A percentile compares a stretch with the other conserved stretches of the same genome.
phyloP scores from a whole-genome alignment of 2,329 filamentous ascomycete genomes.

The Stagonosporopsis vannaccii region DNA sequence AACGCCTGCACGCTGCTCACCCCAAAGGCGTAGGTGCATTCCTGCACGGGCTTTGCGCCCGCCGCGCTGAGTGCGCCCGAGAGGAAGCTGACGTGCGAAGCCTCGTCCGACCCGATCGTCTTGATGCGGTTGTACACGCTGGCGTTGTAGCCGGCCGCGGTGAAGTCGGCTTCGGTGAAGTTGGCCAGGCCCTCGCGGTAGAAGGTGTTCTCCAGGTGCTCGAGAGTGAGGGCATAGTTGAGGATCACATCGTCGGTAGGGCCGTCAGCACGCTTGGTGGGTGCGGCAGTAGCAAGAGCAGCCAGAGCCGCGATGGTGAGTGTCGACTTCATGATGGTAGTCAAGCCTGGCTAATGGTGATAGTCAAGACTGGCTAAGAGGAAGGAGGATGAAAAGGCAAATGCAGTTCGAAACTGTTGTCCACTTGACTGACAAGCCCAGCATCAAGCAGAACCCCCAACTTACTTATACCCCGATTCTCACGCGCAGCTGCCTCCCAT shows the following conservation, averaged over 20 bases:
- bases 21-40: slow-evolving; percentile 65
- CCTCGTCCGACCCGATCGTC: slow-evolving; percentile 65
- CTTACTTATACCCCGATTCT: slow-evolving; percentile 15
- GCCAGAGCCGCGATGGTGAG: slow-evolving; percentile 17
- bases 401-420: slow-evolving; percentile 1
- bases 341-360: not conserved
- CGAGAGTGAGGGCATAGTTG: slow-evolving; percentile 55
- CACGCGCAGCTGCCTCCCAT: not conserved
- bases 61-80: slow-evolving; percentile 53
- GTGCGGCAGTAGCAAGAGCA: slow-evolving; percentile 21
- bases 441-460: not conserved
- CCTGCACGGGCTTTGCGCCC: slow-evolving; percentile 59
- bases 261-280: slow-evolving; percentile 35
- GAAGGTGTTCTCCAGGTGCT: slow-evolving; percentile 65
- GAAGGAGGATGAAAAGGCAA: slow-evolving; percentile 15
- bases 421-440: slow-evolving; percentile 5
- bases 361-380: slow-evolving; percentile 18
- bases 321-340: slow-evolving; percentile 15
- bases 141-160: slow-evolving; percentile 43
- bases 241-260: slow-evolving; percentile 45
- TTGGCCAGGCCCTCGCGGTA: slow-evolving; percentile 67
- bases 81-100: slow-evolving; percentile 65
- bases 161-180: slow-evolving; percentile 53
- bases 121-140: slow-evolving; percentile 66
- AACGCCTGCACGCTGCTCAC: slow-evolving; percentile 58